Percentiles rank a stretch among this genome's conserved stretches.
These are phyloP conservation scores for Annulohypoxylon nitens DNA, from an alignment of 495 filamentous ascomycete species.

Conservation along the genomic window DNA sequence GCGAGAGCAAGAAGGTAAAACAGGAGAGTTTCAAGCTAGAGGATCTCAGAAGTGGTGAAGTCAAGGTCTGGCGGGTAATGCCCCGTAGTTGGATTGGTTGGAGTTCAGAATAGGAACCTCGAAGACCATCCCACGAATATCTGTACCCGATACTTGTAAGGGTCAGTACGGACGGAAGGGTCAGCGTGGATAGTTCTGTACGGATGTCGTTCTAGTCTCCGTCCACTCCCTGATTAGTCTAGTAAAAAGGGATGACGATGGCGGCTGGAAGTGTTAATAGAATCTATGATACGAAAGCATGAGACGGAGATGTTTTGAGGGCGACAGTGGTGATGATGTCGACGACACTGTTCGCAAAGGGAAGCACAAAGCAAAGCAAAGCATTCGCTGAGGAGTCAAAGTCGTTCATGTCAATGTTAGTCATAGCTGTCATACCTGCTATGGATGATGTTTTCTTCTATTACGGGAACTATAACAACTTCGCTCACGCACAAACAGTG, in stretches of 20 bases:
- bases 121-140: slow-evolving; percentile 38
- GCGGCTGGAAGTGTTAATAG: slow-evolving; percentile 27
- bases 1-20: slow-evolving; percentile 95
- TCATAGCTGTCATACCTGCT: slow-evolving; percentile 6
- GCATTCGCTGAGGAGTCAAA: slow-evolving; percentile 39
- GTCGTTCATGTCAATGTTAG: slow-evolving; percentile 27
- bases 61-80: slow-evolving; percentile 98
- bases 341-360: not conserved
- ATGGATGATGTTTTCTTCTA: slow-evolving; percentile 22
- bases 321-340: not conserved
- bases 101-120: slow-evolving; percentile 62
- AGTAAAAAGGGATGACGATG: slow-evolving; percentile 10
- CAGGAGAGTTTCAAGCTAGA: slow-evolving; percentile 93
- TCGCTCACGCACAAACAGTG: not conserved
- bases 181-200: slow-evolving; percentile 44
- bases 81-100: slow-evolving; percentile 92
- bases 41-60: slow-evolving; percentile 91
- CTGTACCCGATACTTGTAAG: slow-evolving; percentile 44
- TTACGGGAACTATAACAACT: slow-evolving; percentile 1
- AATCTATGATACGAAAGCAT: slow-evolving; percentile 29
- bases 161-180: slow-evolving; percentile 39
- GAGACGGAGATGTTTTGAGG: not conserved
- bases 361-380: slow-evolving; percentile 18
- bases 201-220: slow-evolving; percentile 29
- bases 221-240: slow-evolving; percentile 1